Evolutionary conservation across 2,329 filamentous ascomycete genomes (phyloP).

Genomic region (Elsinoe arachidis): DNA sequence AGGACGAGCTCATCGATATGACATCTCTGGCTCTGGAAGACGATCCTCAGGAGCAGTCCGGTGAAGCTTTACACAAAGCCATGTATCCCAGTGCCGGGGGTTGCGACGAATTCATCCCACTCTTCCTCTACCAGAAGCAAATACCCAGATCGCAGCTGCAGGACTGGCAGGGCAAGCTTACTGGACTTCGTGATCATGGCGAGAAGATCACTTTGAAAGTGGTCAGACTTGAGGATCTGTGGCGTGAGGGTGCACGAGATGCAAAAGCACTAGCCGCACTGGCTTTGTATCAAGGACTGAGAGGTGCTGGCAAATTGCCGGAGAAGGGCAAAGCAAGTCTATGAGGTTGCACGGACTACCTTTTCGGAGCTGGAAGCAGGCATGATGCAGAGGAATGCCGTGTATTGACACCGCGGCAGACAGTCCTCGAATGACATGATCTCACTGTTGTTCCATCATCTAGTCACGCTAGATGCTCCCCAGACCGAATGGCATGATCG

Average conservation of each 20-base stretch:
- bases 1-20: slow-evolving; percentile 46
- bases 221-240: slow-evolving; percentile 42
- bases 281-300: slow-evolving; percentile 47
- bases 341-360: background rate
- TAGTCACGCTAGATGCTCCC: too few species aligned
- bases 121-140: slow-evolving; percentile 48
- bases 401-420: too few species aligned
- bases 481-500: background rate
- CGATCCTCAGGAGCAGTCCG: slow-evolving; percentile 16
- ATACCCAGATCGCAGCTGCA: slow-evolving; percentile 42
- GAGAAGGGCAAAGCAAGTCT: background rate
- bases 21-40: slow-evolving; percentile 39
- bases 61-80: slow-evolving; percentile 38
- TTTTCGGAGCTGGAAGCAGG: too few species aligned
- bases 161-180: slow-evolving; percentile 44
- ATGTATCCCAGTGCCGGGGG: slow-evolving; percentile 49
- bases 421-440: too few species aligned
- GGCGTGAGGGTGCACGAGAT: slow-evolving; percentile 48
- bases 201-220: slow-evolving; percentile 53
- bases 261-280: slow-evolving; percentile 48
- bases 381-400: too few species aligned
- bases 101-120: slow-evolving; percentile 50
- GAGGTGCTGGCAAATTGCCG: slow-evolving; percentile 36
- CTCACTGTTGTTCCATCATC: too few species aligned
- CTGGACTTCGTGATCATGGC: slow-evolving; percentile 45